Base-by-base conservation (phyloP, 208 protist genomes). In the Trypanosoma lewisi region DNA sequence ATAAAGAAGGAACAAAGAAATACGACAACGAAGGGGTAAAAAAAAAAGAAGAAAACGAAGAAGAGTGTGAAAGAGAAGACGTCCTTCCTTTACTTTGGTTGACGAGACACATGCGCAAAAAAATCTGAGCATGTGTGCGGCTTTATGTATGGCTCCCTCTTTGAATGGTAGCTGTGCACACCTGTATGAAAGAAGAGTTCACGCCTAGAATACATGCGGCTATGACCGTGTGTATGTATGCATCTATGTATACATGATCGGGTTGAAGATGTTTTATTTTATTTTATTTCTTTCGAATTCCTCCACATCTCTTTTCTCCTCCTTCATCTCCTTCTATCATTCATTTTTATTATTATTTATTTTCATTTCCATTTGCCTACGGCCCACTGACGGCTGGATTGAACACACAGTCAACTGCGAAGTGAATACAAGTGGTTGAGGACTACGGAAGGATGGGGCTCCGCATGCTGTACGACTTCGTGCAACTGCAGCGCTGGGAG, bases 401-500 rank as follows among this genome's bases (percentile, higher is more conserved):
- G n/a, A n/a, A n/a, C n/a, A n/a, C n/a, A n/a, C n/a, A n/a, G n/a
- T n/a, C n/a, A n/a, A n/a, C n/a, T n/a, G n/a, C n/a, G n/a, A n/a
- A n/a, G n/a, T n/a, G n/a, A n/a, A n/a, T n/a, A 19, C 7, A 19
- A 21, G 9, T 19, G 16, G 17, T 19, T 25, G n/a, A 21, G 42
- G 16, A 2, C n/a, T 14, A 47, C n/a, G 4, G 16, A 19, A 47
- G 9, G 7, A 75, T 74, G 58, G 50, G 76, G n/a, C 47, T 78
- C 37, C 78, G 78, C 37, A 93, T 89, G 86, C 63, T 89, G 19
- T 69, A 69, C 2, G 86, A 93, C 62, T 90, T 88, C 50, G 9
- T 85, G 37, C 63, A 71, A 30, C 69, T 93, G 28, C 86, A 85
- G 70, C 80, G 75, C 37, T 93, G 87, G 84, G 81, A 93, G 77